Base-by-base conservation (phyloP, 371 early-diverging fungal genomes). In the Zancudomyces culisetae region DNA sequence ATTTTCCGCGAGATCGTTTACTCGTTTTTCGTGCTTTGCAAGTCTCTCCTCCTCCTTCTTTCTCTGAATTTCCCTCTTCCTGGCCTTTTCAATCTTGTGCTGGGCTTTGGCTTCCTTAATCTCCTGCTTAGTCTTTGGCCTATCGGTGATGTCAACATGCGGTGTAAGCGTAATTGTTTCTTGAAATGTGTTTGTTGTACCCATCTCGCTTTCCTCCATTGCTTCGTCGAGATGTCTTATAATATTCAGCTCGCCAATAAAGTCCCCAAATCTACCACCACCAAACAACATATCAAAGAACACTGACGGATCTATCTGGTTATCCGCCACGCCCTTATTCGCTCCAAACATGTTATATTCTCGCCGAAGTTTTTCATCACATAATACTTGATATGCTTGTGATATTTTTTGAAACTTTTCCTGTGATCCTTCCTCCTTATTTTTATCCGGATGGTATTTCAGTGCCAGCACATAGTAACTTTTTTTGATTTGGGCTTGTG, bases 181-280 rank as follows among this genome's bases (percentile, higher is more conserved):
- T 6, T 39, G 49, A 6, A 26, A 6, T 20, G 6, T 20, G 4
- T 4, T 22, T 21, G 26, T 40, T 6, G 3, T 10, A 27, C 46
- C 47, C 15, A 53, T 26, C 8, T 69, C 61, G 18, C 61, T 63
- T 27, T 68, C 71, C 27, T 61, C 53, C 10, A 62, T 60, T 19
- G 58, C 50, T 28, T 54, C 63, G 13, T 60, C 66, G 70, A 96
- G 84, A 55, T 91, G 91, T 43, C 75, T 70, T 23, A 88, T 89
- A 51, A 96, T 87, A n/a, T 85, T 85, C 29, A 96, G 88, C 60
- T 93, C 94, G 22, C 96, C 96, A 67, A 96, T 91, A 57, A 91
- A 79, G 64, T 87, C 84, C 18, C 78, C 77, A 70, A 96, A 96
- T 49, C 80, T 77, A 61, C 90, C 93, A 24, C 93, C 93, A 50